These are phyloP conservation scores for Iberis amara DNA, from an alignment of 441 rosid species.

Conservation along the genomic window DNA sequence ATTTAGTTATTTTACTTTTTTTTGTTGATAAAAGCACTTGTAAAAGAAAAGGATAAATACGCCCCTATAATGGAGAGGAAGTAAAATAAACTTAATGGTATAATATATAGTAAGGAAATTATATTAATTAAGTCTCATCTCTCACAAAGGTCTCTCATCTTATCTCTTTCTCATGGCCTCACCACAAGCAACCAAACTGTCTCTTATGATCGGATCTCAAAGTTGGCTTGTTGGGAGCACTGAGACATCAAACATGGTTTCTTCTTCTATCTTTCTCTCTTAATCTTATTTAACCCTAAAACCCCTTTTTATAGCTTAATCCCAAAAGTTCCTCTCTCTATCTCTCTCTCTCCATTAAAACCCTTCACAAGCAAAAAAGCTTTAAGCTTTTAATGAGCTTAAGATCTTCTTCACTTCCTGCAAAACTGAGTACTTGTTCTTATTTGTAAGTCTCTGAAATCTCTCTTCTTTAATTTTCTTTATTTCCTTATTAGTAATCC, in stretches of 20 bases:
- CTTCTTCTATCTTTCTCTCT: constrained; percentile 29
- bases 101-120: constrained; percentile 29
- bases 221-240: constrained; percentile 66
- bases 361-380: constrained; percentile 25
- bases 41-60: not conserved
- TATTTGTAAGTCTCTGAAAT: constrained; percentile 29
- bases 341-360: constrained; percentile 16
- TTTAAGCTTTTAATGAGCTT: constrained; percentile 28
- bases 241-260: constrained; percentile 43
- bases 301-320: not conserved
- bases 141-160: constrained; percentile 30
- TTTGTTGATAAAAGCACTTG: too few species aligned
- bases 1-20: too few species aligned
- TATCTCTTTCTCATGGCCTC: constrained; percentile 53
- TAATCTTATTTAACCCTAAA: constrained; percentile 17
- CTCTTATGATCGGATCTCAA: constrained; percentile 67
- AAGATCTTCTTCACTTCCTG: constrained; percentile 27
- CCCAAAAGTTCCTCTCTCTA: constrained; percentile 9
- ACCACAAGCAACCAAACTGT: constrained; percentile 87
- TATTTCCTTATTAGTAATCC: constrained; percentile 20
- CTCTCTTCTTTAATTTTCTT: constrained; percentile 18
- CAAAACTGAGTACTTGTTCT: constrained; percentile 26
- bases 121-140: constrained; percentile 26
- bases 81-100: not conserved
- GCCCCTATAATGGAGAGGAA: too few species aligned